phyloP scores from a whole-genome alignment of 257 asterid genomes.

The Dorcoceras hygrometricum region DNA sequence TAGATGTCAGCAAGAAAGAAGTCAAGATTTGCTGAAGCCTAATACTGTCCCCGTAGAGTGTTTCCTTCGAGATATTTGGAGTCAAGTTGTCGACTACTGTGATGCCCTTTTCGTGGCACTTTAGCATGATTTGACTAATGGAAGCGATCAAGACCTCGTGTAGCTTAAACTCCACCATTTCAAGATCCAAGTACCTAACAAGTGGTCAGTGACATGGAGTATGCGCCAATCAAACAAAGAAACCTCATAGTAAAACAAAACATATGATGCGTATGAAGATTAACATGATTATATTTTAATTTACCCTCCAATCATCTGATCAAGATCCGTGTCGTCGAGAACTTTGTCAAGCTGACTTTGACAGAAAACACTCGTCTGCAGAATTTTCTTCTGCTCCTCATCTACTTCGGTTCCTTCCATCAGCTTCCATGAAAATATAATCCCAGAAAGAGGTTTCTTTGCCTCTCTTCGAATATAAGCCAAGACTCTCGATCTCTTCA shows the following conservation, averaged over 20 bases:
- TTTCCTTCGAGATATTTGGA: slow-evolving; percentile 49
- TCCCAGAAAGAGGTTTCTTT: slow-evolving; percentile 83
- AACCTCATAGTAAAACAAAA: neutral
- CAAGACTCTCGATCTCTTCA: slow-evolving; percentile 63
- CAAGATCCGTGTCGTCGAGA: slow-evolving; percentile 94
- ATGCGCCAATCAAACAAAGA: neutral
- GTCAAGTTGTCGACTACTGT: slow-evolving; percentile 52
- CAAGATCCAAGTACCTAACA: slow-evolving; percentile 79
- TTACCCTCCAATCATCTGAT: slow-evolving; percentile 84
- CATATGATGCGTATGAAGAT: neutral
- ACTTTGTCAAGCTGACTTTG: slow-evolving; percentile 80
- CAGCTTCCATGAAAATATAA: slow-evolving; percentile 74
- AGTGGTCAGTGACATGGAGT: neutral
- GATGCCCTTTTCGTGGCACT: slow-evolving; percentile 74
- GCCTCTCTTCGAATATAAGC: slow-evolving; percentile 82
- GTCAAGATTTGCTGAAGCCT: slow-evolving; percentile 93
- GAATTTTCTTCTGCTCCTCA: slow-evolving; percentile 64
- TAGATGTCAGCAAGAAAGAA: slow-evolving; percentile 56
- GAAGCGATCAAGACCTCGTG: slow-evolving; percentile 77
- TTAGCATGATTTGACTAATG: slow-evolving; percentile 81
- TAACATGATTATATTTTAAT: slow-evolving; percentile 5
- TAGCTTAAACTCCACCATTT: slow-evolving; percentile 85
- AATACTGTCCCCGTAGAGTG: slow-evolving; percentile 71
- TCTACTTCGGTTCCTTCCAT: slow-evolving; percentile 73
- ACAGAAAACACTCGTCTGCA: slow-evolving; percentile 66